Conservation (phyloP, 805 yeast species). For the Candida mattraensis region DNA sequence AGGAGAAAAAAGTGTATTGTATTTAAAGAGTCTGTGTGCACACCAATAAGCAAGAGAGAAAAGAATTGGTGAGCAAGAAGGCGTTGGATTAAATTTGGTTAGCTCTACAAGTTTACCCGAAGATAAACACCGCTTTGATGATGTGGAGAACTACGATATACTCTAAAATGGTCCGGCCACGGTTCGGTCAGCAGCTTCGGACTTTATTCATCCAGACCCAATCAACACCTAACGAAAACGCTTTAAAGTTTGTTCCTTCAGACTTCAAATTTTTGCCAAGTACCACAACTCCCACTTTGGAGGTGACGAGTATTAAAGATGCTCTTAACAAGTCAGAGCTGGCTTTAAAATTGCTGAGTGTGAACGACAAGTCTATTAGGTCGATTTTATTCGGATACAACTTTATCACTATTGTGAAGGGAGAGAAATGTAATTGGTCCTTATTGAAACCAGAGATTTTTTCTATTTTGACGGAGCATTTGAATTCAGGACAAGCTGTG, state of each 20-base stretch:
- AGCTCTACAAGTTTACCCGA: too few relatives aligned
- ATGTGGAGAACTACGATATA: too few relatives aligned
- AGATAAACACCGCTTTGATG: too few relatives aligned
- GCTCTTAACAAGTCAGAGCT: slow-evolving; percentile 68
- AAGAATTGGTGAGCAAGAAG: too few relatives aligned
- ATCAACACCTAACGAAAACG: slow-evolving; percentile 83
- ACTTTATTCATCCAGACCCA: slow-evolving; percentile 73
- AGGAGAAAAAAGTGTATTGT: slow-evolving; percentile 62
- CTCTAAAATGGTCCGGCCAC: slow-evolving; percentile 34
- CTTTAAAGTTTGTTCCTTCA: slow-evolving; percentile 80
- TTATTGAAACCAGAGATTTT: slow-evolving; percentile 67
- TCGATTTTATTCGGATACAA: slow-evolving; percentile 80
- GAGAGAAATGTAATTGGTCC: slow-evolving; percentile 44
- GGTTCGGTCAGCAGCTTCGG: slow-evolving; percentile 16
- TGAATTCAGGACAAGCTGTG: slow-evolving; percentile 57
- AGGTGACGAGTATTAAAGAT: slow-evolving; percentile 72
- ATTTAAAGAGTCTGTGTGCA: slow-evolving; percentile 46
- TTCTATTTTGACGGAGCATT: slow-evolving; percentile 53
- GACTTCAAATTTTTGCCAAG: slow-evolving; percentile 58
- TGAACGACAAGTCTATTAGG: slow-evolving; percentile 64
- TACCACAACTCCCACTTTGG: slow-evolving; percentile 57
- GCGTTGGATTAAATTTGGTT: too few relatives aligned
- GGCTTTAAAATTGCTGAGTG: slow-evolving; percentile 69
- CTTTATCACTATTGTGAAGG: slow-evolving; percentile 80
- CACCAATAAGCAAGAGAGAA: too few relatives aligned